Percentiles rank a stretch among this genome's conserved stretches.
Conservation (phyloP, 768 basidiomycete species). For the Gymnopilus dilepis region DNA sequence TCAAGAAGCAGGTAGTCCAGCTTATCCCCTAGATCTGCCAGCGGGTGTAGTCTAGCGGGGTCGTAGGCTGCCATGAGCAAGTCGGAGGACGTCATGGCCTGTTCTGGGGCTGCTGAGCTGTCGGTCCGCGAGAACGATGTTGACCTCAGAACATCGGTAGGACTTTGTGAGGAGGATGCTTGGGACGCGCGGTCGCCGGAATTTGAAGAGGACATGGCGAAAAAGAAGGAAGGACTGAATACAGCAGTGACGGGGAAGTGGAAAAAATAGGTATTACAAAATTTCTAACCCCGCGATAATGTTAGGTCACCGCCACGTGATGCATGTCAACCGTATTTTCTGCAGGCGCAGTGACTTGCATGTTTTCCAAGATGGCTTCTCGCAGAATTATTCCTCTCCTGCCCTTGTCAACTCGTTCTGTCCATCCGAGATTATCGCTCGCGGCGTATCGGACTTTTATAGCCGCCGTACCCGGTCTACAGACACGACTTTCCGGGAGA, state of each 20-base stretch:
- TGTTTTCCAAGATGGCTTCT: neutral
- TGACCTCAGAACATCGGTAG: slow-evolving; percentile 50
- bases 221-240: slow-evolving; percentile 22
- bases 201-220: slow-evolving; percentile 37
- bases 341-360: slow-evolving; percentile 2
- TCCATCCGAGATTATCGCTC: slow-evolving; percentile 6
- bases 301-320: slow-evolving; percentile 29
- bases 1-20: slow-evolving; percentile 95
- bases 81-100: slow-evolving; percentile 82
- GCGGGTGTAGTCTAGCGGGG: slow-evolving; percentile 90
- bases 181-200: slow-evolving; percentile 22
- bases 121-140: slow-evolving; percentile 54
- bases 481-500: slow-evolving; percentile 1
- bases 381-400: slow-evolving; percentile 4
- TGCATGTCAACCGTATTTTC: slow-evolving; percentile 1
- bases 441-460: slow-evolving; percentile 2
- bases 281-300: slow-evolving; percentile 32
- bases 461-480: neutral
- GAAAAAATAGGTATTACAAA: slow-evolving; percentile 27
- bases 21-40: slow-evolving; percentile 91
- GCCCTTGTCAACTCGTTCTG: neutral
- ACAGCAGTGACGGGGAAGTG: slow-evolving; percentile 22
- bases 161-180: slow-evolving; percentile 50
- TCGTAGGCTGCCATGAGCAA: slow-evolving; percentile 88
- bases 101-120: slow-evolving; percentile 48